phyloP scores from a whole-genome alignment of 2,329 filamentous ascomycete genomes.

The Botrytis sinoallii region DNA sequence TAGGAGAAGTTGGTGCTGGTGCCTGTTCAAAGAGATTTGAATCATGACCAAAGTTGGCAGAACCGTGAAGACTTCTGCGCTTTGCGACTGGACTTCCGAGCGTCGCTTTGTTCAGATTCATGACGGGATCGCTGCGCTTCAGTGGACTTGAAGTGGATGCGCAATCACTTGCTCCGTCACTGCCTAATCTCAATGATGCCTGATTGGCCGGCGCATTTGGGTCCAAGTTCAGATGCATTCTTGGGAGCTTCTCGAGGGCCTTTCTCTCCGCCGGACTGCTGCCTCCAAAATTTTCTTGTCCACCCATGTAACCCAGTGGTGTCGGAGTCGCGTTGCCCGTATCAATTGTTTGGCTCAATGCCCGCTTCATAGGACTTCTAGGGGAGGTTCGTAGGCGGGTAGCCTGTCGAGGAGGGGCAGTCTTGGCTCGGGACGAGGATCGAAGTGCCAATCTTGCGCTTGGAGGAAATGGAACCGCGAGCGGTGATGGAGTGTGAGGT shows the following conservation, averaged over 20 bases:
- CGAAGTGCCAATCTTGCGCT: constrained; percentile 65
- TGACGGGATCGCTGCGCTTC: constrained; percentile 86
- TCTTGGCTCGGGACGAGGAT: constrained; percentile 59
- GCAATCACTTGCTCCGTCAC: constrained; percentile 43
- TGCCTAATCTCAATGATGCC: constrained; percentile 47
- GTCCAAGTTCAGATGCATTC: constrained; percentile 47
- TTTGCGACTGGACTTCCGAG: constrained; percentile 87
- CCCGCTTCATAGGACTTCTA: constrained; percentile 77
- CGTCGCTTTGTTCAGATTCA: constrained; percentile 78
- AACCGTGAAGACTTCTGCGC: constrained; percentile 79
- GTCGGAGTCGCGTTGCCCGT: constrained; percentile 62
- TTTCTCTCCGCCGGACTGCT: constrained; percentile 48
- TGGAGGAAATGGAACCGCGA: constrained; percentile 63
- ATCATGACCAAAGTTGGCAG: constrained; percentile 56
- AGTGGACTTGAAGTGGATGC: constrained; percentile 72
- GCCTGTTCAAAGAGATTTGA: constrained; percentile 75
- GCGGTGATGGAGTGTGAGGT: constrained; percentile 48
- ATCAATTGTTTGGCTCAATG: constrained; percentile 63
- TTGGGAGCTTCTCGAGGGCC: constrained; percentile 51
- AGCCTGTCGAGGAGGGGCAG: constrained; percentile 52
- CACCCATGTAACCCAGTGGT: constrained; percentile 29
- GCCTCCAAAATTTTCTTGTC: constrained; percentile 44
- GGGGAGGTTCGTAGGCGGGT: constrained; percentile 68
- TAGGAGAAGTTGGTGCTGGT: constrained; percentile 42
- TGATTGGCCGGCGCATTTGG: constrained; percentile 50